Evolutionary conservation across 2,329 filamentous ascomycete species (phyloP), one percentile per base, ranked within the genome.

Genomic region (Cladophialophora carrionii): DNA sequence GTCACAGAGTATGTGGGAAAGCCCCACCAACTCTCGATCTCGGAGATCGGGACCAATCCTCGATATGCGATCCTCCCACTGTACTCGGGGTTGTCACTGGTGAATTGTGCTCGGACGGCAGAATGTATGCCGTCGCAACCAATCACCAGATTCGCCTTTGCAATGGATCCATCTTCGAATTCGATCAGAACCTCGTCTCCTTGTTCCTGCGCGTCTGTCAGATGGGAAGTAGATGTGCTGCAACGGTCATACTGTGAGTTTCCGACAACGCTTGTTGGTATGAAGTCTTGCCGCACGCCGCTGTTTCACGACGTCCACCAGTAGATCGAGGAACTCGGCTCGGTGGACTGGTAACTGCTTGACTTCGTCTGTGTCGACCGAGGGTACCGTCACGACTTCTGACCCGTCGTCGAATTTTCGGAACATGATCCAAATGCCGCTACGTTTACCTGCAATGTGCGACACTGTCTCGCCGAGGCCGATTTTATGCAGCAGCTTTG

Each of bases 301-400:
- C 1, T 71, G 65, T 0, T 78, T 79, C n/a, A 83, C 70, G 4
- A 79, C 62, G 31, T 77, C 74, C 1, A 81, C 74, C 31, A 82
- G 62, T 53, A 77, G 73, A 57, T 78, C 77, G 24, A 82, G 71
- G 60, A 80, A 80, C 37, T 78, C 73, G 12, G 78, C 78, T 9
- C 80, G 48, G 34, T 63, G 64, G 4, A 66, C 60, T 1, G 64
- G 60, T 41, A 60, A 26, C 26, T 60, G 55, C 41, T 51, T 59
- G 31, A 68, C 2, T 48, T 64, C 31, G 61, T 62, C 63, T n/a
- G 66, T 66, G 34, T 75, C 73, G 31, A 71, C 67, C 14, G 72
- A 70, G 9, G 69, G 70, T 17, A 77, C 64, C 1, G 72, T 75
- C 8, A 74, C 67, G 60, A 77, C 73, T 32, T 77, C 73, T 10